A percentile compares a stretch with the other conserved stretches of the same genome.
These are phyloP conservation scores for Phoma sp. DNA, from an alignment of 2,329 filamentous ascomycete species.

Conservation along the genomic window DNA sequence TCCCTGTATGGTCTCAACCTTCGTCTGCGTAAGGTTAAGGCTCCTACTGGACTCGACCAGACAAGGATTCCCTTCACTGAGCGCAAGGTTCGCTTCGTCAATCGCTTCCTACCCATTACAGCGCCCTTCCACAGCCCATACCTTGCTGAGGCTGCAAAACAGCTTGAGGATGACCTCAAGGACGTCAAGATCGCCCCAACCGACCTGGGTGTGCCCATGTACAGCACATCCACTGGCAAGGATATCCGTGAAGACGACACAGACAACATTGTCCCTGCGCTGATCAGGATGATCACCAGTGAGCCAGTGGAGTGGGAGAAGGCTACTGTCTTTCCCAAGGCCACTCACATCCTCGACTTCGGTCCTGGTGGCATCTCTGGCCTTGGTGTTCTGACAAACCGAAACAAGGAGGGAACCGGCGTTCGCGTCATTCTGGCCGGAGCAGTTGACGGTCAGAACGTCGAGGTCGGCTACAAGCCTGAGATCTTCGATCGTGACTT, in stretches of 20 bases:
- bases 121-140: slow-evolving; percentile 98
- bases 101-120: slow-evolving; percentile 96
- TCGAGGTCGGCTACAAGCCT: slow-evolving; percentile 95
- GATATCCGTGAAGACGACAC: slow-evolving; percentile 73
- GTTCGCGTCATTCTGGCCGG: slow-evolving; percentile 96
- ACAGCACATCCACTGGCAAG: slow-evolving; percentile 77
- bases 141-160: slow-evolving; percentile 77
- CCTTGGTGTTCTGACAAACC: slow-evolving; percentile 92
- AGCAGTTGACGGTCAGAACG: slow-evolving; percentile 86
- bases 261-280: slow-evolving; percentile 81
- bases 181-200: slow-evolving; percentile 76
- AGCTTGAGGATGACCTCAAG: slow-evolving; percentile 87
- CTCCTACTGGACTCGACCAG: slow-evolving; percentile 95
- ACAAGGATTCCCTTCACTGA: slow-evolving; percentile 92
- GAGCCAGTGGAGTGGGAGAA: slow-evolving; percentile 96
- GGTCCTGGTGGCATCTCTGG: slow-evolving; percentile 96
- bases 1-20: slow-evolving; percentile 96
- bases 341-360: slow-evolving; percentile 95
- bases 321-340: slow-evolving; percentile 86
- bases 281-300: slow-evolving; percentile 91
- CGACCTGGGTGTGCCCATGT: slow-evolving; percentile 82
- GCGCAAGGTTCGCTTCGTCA: slow-evolving; percentile 94
- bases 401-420: slow-evolving; percentile 98
- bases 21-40: slow-evolving; percentile 94
- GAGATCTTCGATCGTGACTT: slow-evolving; percentile 97